These are phyloP conservation scores for Aureobasidium sp. DNA, from an alignment of 2,329 filamentous ascomycete genomes.

Conservation along the genomic window DNA sequence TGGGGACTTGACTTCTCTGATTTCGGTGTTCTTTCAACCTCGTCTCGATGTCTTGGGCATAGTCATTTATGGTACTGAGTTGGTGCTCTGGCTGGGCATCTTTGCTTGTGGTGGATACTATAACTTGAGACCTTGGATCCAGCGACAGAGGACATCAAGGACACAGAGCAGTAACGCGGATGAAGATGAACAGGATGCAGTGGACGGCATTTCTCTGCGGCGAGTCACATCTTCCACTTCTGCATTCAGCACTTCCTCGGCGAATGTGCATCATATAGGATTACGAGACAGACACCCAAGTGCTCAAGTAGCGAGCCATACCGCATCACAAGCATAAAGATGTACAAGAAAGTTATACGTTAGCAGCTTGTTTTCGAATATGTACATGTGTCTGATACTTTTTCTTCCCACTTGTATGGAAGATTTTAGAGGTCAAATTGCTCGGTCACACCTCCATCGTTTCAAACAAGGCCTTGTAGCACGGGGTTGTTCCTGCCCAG, in stretches of 20 bases:
- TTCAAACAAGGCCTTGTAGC: too few species aligned
- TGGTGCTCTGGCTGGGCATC: slow-evolving; percentile 60
- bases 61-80: slow-evolving; percentile 60
- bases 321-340: background rate
- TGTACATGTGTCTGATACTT: too few species aligned
- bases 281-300: background rate
- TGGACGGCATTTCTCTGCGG: slow-evolving; percentile 35
- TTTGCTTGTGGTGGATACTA: slow-evolving; percentile 60
- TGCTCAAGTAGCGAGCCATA: background rate
- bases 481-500: too few species aligned
- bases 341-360: too few species aligned
- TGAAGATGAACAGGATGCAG: background rate
- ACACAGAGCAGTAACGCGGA: background rate
- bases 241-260: slow-evolving; percentile 54
- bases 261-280: slow-evolving; percentile 24
- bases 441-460: too few species aligned
- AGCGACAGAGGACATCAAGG: slow-evolving; percentile 19
- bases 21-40: slow-evolving; percentile 57
- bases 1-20: slow-evolving; percentile 60
- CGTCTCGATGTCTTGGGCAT: slow-evolving; percentile 55
- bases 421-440: too few species aligned
- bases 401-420: too few species aligned
- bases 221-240: slow-evolving; percentile 54
- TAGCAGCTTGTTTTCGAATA: too few species aligned
- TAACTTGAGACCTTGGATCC: slow-evolving; percentile 55